Evolutionary conservation across 2,329 filamentous ascomycete genomes (phyloP), one percentile per base, ranked within the genome.

Genomic region (Xylariomycetidae sp.): DNA sequence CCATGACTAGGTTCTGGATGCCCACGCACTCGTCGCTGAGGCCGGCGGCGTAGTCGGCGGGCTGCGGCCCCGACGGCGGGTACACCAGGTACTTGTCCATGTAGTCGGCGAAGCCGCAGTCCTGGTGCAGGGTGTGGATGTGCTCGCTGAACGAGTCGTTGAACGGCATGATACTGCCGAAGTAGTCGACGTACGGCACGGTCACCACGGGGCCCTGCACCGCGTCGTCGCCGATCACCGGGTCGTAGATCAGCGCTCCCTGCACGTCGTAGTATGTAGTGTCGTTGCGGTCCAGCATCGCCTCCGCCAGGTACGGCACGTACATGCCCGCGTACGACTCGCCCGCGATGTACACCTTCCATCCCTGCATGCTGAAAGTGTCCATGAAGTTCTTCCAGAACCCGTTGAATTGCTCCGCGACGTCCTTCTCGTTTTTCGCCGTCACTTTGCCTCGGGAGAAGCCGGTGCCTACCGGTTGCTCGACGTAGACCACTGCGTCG

Each of bases 401-500:
- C 31, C 81, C 81, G 12, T 82, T 65, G 54, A 90, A 87, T 45
- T 89, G 74, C n/a, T 63, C 58, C 0, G 82, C 81, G 2, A 82
- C 68, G 43, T 87, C 82, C 19, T 76, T 70, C 44, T 86, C 78
- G 46, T 72, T 74, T 4, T 65, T 76, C 8, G 81, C 81, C 0
- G 72, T 82, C 4, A 76, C 66, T 1, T 60, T 72, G 10, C 83
- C 83, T 20, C 74, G 70, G 0, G 77, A 74, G 54, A 84, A 89
- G 10, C 84, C 84, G 0, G 82, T 83, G 19, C 70, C 69, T 9
- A 76, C 61, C 5, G 76, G 79, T 52, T 85, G 80, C 48, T 85
- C 83, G 7, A 84, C 69, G 74, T 79, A 92, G 29, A 92, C 64
- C 49, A 89, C n/a, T n/a, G n/a, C n/a, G n/a, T n/a, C n/a, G n/a